Conservation (phyloP, 768 basidiomycete genomes). For the Stropharia rugosoannulata region DNA sequence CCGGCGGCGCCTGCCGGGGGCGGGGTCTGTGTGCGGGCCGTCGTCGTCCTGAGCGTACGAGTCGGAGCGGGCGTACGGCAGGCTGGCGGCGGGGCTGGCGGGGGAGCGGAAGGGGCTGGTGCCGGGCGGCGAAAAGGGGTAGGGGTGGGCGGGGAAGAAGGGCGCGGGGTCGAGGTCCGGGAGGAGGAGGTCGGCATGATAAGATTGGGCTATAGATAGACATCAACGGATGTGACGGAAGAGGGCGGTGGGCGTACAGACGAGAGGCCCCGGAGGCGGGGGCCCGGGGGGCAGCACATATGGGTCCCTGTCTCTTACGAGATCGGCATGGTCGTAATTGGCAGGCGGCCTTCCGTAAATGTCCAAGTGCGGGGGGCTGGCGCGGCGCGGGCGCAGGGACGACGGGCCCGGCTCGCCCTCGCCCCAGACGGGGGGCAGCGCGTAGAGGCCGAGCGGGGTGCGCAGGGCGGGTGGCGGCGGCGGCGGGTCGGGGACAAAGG, state of each 20-base stretch:
- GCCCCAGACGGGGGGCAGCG: constrained; percentile 27
- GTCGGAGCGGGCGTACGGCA: not conserved
- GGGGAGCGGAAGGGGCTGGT: constrained; percentile 1
- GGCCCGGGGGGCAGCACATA: not conserved
- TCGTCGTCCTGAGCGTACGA: constrained; percentile 2
- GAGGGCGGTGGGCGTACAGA: not conserved
- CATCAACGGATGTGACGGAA: not conserved
- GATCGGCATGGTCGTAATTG: constrained; percentile 7
- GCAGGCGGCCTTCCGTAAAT: constrained; percentile 9
- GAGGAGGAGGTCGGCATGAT: not conserved
- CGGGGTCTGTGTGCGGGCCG: not conserved
- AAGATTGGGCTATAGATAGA: constrained; percentile 3
- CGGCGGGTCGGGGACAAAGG: not conserved
- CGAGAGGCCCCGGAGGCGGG: not conserved
- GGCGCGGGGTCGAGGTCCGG: not conserved
- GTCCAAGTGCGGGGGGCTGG: constrained; percentile 18
- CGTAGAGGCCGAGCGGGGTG: constrained; percentile 24
- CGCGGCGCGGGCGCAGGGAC: constrained; percentile 26
- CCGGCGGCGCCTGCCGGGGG: constrained; percentile 22
- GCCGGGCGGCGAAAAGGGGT: not conserved
- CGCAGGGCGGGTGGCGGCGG: not conserved
- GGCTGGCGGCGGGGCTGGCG: constrained; percentile 4
- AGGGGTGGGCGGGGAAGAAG: not conserved
- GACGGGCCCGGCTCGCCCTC: constrained; percentile 49
- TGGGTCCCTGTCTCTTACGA: constrained; percentile 6